phyloP scores from a whole-genome alignment of 1,284 basidiomycete genomes.

The Ceratobasidium sp. region DNA sequence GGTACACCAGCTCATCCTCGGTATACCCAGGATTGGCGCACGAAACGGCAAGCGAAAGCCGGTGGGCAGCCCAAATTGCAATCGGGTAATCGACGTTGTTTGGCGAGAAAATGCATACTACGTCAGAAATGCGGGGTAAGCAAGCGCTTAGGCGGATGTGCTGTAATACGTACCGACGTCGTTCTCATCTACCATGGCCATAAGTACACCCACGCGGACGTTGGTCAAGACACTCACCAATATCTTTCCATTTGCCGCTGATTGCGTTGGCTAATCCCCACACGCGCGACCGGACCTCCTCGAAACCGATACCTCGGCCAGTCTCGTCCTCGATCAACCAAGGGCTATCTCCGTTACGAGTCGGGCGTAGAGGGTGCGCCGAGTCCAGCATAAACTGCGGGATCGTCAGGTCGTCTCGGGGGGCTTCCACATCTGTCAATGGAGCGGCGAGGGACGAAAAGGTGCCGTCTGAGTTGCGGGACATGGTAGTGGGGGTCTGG shows the following conservation, averaged over 20 bases:
- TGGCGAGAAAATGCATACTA: not conserved
- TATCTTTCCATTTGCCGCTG: slow-evolving; percentile 55
- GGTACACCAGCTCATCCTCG: slow-evolving; percentile 58
- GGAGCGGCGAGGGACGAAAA: not conserved
- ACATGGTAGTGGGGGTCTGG: not conserved
- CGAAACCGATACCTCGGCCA: slow-evolving; percentile 49
- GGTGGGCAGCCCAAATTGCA: slow-evolving; percentile 82
- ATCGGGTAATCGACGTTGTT: slow-evolving; percentile 60
- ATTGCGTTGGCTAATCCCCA: slow-evolving; percentile 68
- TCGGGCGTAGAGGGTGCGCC: slow-evolving; percentile 58
- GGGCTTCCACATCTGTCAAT: slow-evolving; percentile 47
- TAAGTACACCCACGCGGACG: too few relatives aligned
- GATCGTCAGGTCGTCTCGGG: slow-evolving; percentile 74
- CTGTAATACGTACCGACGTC: slow-evolving; percentile 58
- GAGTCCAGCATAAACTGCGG: slow-evolving; percentile 74
- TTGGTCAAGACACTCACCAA: slow-evolving; percentile 46
- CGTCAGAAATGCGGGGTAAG: not conserved
- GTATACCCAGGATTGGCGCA: slow-evolving; percentile 73
- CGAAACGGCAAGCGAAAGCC: slow-evolving; percentile 48
- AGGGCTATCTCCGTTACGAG: slow-evolving; percentile 50
- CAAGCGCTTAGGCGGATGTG: slow-evolving; percentile 4
- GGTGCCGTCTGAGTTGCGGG: slow-evolving; percentile 7
- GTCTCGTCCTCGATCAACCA: slow-evolving; percentile 72
- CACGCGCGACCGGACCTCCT: slow-evolving; percentile 59
- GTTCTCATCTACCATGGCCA: slow-evolving; percentile 48